Percentiles rank a stretch among this genome's conserved stretches.
Conservation (phyloP, 495 filamentous ascomycete genomes). For the Daldinia decipiens region DNA sequence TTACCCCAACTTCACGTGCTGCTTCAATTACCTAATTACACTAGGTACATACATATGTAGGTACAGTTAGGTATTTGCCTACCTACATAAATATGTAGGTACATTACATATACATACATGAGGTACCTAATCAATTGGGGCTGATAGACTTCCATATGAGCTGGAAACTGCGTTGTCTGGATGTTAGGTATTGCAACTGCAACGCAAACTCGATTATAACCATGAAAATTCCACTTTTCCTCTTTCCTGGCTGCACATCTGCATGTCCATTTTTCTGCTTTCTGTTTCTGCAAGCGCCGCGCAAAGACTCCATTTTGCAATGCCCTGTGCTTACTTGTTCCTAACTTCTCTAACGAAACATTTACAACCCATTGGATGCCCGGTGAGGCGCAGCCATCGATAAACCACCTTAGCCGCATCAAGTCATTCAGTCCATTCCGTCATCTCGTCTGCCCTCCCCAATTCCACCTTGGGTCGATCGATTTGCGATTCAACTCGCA, state of each 20-base stretch:
- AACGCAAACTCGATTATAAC: not conserved
- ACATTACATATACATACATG: no score
- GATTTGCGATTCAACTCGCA: constrained; percentile 8
- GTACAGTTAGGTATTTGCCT: not conserved
- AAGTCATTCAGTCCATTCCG: constrained; percentile 21
- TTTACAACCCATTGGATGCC: constrained; percentile 11
- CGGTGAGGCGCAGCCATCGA: constrained; percentile 30
- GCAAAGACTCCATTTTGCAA: constrained; percentile 22
- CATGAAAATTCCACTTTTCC: not conserved
- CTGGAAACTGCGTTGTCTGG: not conserved
- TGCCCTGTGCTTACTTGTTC: constrained; percentile 9
- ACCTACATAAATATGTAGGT: not conserved
- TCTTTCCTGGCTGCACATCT: not conserved
- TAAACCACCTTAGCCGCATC: constrained; percentile 11
- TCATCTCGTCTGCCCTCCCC: constrained; percentile 26
- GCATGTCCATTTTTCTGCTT: not conserved
- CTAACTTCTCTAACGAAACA: constrained; percentile 4
- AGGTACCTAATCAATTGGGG: constrained; percentile 4
- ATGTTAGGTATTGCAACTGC: not conserved
- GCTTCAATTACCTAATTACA: not conserved
- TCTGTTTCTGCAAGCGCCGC: constrained; percentile 9
- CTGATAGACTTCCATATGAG: not conserved
- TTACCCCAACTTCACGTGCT: constrained; percentile 24
- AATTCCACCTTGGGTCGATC: constrained; percentile 24
- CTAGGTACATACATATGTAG: not conserved